phyloP scores from a whole-genome alignment of 2,329 filamentous ascomycete genomes.

The Hawksworthiomyces lignivorus region DNA sequence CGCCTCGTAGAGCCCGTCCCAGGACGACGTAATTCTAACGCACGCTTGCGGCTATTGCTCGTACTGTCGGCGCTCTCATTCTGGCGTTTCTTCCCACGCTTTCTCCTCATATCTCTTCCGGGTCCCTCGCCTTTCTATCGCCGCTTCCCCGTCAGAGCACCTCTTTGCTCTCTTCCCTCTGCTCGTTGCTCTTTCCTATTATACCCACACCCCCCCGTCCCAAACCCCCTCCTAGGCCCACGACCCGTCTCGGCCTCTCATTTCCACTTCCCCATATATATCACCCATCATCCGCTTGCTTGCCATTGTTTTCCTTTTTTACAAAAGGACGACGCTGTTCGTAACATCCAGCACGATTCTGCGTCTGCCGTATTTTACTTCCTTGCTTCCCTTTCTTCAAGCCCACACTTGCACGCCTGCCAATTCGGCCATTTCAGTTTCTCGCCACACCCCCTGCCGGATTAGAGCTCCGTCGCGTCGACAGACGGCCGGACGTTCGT shows the following conservation, averaged over 20 bases:
- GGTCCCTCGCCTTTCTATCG: no score
- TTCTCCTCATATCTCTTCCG: no score
- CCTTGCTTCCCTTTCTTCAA: not conserved
- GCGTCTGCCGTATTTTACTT: not conserved
- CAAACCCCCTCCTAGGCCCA: slow-evolving; percentile 5
- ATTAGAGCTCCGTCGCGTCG: no score
- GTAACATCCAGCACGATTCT: no score
- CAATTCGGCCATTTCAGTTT: no score
- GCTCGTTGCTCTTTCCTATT: not conserved
- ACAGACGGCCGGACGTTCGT: no score
- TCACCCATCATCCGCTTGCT: slow-evolving; percentile 7
- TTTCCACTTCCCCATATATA: slow-evolving; percentile 12
- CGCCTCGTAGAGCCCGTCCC: not conserved
- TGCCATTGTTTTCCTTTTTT: slow-evolving; percentile 5
- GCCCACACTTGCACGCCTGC: no score
- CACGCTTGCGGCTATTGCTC: not conserved
- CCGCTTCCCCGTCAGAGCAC: no score
- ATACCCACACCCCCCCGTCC: slow-evolving; percentile 6
- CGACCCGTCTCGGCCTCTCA: slow-evolving; percentile 12
- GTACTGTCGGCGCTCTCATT: no score
- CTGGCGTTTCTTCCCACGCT: no score
- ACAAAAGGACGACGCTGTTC: not conserved
- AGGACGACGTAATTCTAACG: no score
- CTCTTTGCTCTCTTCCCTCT: slow-evolving; percentile 1
- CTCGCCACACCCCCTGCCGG: no score